Base-by-base conservation (phyloP, 1,284 basidiomycete genomes). In the Trichosporon faecale region DNA sequence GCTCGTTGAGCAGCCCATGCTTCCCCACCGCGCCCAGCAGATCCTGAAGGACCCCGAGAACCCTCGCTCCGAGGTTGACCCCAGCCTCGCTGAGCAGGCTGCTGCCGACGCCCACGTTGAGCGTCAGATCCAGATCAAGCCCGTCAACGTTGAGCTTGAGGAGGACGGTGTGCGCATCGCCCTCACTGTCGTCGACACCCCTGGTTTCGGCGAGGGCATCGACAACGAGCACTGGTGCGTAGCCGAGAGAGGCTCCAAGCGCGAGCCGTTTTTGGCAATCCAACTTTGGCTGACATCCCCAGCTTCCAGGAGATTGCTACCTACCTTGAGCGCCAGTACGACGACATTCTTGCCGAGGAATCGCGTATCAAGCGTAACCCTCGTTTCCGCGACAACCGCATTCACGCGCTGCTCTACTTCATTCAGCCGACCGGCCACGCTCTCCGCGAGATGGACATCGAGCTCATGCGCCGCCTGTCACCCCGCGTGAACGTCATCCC, bases 331-430 rank as follows among this genome's bases (percentile, higher is more conserved):
- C 91, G 96, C 73, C 96, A 99, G 89, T 99, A 99, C 85, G 97
- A 99, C 77, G 96, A 99, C 79, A 98, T 99, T 83, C 88, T 99
- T 73, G 95, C 96, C 11, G 96, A 99, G 84, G 97, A 99, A 86
- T 96, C 94, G 73, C 90, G 97, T 80, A 99, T 99, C 87, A 99
- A 98, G 87, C 96, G 97, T 88, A 98, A 98, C 86, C 95, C 96
- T 27, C 91, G 97, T 74, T 99, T 98, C 89, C 90, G 95, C 81
- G 97, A 99, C 85, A 98, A 98, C 87, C 88, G 95, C 75, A 89
- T 95, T 14, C 97, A 99, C 78, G 95, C 94, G 18, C 87, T 99
- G 67, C 89, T 99, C 71, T 99, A 99, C 87, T 99, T 99, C 83
- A 98, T 99, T 86, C 90, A 95, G 70, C 97, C 97, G 9, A 92